Base-by-base conservation (phyloP, 352 stramenopile species). In the Phytophthora sp. region DNA sequence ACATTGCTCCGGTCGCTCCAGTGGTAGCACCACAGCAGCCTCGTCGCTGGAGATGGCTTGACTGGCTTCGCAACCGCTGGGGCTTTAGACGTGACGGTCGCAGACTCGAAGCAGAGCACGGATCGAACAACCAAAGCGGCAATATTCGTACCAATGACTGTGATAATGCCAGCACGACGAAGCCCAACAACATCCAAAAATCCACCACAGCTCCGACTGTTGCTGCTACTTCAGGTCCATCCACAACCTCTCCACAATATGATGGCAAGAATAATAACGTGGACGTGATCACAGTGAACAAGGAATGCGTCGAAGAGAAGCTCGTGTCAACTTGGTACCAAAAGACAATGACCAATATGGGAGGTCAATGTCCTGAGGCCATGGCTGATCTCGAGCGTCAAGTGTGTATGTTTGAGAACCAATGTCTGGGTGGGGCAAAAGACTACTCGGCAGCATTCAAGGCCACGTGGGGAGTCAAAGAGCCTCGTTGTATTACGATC, bases 381-480 rank as follows among this genome's bases (percentile, higher is more conserved):
- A 79, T 74, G 31, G 75, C 64, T 4, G 77, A 89, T 46, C 64
- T 89, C 21, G 80, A 89, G 58, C 71, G 71, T 47, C 83, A 87
- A 66, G 27, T 69, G 46, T 84, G 79, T 31, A 72, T 86, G 73
- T 81, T 80, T 41, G 65, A 87, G 44, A 63, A 84, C 24, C 64
- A 84, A 30, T 89, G 80, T 50, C 65, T 87, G 1, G 77, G 77
- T 13, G 77, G 77, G 15, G 69, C 71, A 0, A 45, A 55, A 1
- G 76, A 86, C 33, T 89, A 86, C 58, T 60, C 66, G 1, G 49
- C 52, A 1, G 66, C 71, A 42, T 86, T 87, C 60, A 86, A 86
- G 57, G 59, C 54, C 0, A 74, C 68, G 12, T 87, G 76, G 77
- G 57, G 68, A 11, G 75, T 68, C 1, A 66, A 71, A 4, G 57